Evolutionary conservation across 148 eudicot genomes (phyloP).

Genomic region (Dianthus caryophyllus): DNA sequence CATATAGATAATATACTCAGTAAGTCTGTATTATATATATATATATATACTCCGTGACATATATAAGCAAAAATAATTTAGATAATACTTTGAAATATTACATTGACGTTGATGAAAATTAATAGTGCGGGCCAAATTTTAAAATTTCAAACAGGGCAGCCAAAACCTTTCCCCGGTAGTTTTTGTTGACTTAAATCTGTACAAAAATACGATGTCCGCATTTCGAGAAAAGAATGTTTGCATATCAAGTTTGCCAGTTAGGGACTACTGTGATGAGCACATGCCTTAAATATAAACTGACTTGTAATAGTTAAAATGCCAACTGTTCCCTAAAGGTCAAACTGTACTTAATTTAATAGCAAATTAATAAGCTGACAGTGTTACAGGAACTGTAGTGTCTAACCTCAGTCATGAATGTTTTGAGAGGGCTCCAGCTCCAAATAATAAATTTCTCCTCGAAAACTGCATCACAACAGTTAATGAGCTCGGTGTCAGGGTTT

Average conservation of each 20-base stretch:
- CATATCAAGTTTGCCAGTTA: neutral
- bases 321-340: constrained; percentile 12
- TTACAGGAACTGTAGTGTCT: constrained; percentile 12
- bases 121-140: too few species aligned
- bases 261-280: neutral
- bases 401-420: constrained; percentile 18
- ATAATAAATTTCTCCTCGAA: constrained; percentile 73
- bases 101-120: too few species aligned
- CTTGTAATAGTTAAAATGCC: constrained; percentile 6
- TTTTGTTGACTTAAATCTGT: neutral
- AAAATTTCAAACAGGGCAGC: too few species aligned
- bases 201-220: neutral
- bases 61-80: too few species aligned
- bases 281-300: neutral
- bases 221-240: neutral
- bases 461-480: constrained; percentile 38
- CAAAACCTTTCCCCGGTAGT: too few species aligned
- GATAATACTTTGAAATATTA: too few species aligned
- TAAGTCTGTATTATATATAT: too few species aligned
- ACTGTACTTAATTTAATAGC: constrained; percentile 12
- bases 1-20: too few species aligned
- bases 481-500: neutral
- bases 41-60: too few species aligned
- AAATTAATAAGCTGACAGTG: constrained; percentile 7
- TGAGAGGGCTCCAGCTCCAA: constrained; percentile 76